phyloP scores from a whole-genome alignment of 225 moss, liverwort and hornwort species.

The Polytrichum commune region DNA sequence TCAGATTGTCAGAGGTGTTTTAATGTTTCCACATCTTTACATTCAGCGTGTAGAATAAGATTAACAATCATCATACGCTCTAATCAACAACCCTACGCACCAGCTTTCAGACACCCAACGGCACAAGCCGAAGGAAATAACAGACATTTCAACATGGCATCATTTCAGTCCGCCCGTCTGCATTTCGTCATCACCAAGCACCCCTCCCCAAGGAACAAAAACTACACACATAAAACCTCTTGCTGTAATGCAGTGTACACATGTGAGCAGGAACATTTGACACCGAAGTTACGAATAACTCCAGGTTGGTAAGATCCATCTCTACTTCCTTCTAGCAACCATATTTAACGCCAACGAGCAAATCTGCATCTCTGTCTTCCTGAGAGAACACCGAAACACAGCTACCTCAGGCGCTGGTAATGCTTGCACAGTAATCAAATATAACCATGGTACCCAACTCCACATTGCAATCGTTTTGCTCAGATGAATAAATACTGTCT shows the following conservation, averaged over 20 bases:
- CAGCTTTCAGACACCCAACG: conserved; percentile 33
- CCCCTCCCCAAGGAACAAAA: neutral
- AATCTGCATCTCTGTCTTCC: neutral
- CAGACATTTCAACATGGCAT: conserved; percentile 58
- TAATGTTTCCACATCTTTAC: neutral
- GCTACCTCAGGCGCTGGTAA: conserved; percentile 24
- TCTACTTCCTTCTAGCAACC: conserved; percentile 17
- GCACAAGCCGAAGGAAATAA: conserved; percentile 3
- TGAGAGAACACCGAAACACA: neutral
- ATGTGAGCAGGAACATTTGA: conserved; percentile 41
- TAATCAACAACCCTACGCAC: neutral
- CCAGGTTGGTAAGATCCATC: conserved; percentile 48
- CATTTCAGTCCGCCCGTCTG: conserved; percentile 35
- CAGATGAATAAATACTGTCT: conserved; percentile 17
- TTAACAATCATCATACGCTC: conserved; percentile 29
- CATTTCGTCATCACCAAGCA: conserved; percentile 44
- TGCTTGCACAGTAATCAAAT: neutral
- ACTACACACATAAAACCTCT: neutral
- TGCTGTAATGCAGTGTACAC: no score
- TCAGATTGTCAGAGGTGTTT: conserved; percentile 60
- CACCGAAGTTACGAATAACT: conserved; percentile 17
- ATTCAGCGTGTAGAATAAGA: conserved; percentile 38
- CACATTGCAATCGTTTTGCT: neutral
- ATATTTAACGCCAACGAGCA: conserved; percentile 28
- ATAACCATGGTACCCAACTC: accelerated